Conservation (phyloP, 352 stramenopile genomes). For the Phytopythium aichiense region DNA sequence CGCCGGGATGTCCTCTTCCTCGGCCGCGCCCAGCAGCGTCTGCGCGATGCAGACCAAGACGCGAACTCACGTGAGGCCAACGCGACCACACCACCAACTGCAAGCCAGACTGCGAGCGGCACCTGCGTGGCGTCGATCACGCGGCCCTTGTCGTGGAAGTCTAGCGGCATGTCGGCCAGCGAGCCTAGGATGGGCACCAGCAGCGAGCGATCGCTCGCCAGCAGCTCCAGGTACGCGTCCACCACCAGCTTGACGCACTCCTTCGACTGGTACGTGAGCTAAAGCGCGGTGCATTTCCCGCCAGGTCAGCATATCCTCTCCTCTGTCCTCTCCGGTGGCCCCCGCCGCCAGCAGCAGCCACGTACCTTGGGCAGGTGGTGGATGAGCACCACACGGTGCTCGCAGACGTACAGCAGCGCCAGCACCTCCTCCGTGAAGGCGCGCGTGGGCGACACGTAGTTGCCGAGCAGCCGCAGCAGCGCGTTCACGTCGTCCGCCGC, state of each 20-base stretch:
- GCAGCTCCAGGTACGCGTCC: conserved; percentile 66
- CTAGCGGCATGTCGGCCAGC: conserved; percentile 67
- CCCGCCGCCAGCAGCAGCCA: neutral
- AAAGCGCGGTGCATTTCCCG: neutral
- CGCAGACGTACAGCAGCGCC: conserved; percentile 63
- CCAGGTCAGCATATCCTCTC: neutral
- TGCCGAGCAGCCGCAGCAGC: conserved; percentile 69
- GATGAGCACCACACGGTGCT: conserved; percentile 74
- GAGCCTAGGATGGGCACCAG: conserved; percentile 78
- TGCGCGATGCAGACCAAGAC: conserved; percentile 7
- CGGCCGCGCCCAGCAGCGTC: conserved; percentile 65
- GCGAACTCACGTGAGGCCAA: neutral
- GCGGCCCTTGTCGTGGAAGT: conserved; percentile 51
- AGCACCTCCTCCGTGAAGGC: conserved; percentile 73
- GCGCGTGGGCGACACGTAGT: conserved; percentile 62
- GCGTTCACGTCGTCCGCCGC: conserved; percentile 64
- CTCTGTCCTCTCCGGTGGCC: no score
- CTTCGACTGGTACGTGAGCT: conserved; percentile 81
- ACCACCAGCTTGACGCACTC: conserved; percentile 77
- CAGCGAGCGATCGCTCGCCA: conserved; percentile 68
- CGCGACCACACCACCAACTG: neutral
- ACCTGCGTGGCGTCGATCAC: conserved; percentile 67
- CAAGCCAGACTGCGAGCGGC: neutral
- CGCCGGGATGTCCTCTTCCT: conserved; percentile 72
- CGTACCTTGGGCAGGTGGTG: conserved; percentile 73